These are phyloP conservation scores for Pseudotsuga menziesii DNA, from an alignment of 75 land plant genomes.

Conservation along the genomic window DNA sequence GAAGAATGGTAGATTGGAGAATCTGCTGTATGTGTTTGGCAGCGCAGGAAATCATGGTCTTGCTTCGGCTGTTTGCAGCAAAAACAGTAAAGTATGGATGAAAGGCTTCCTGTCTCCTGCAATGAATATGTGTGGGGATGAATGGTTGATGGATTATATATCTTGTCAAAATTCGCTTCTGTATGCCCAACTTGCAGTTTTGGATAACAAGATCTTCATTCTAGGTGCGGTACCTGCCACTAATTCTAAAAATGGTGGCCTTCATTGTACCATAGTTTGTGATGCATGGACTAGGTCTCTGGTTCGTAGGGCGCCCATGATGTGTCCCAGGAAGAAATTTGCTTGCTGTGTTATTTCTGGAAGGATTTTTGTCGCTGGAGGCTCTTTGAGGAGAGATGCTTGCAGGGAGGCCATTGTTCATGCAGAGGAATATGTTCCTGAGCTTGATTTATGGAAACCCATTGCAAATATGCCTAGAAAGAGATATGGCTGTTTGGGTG, in stretches of 20 bases:
- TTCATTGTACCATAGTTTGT: conserved; percentile 46
- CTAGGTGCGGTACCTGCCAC: conserved; percentile 32
- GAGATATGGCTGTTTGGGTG: conserved; percentile 90
- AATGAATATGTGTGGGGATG: neutral
- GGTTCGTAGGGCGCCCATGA: conserved; percentile 43
- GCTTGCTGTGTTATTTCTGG: conserved; percentile 63
- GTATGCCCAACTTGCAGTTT: conserved; percentile 50
- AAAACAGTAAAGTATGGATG: conserved; percentile 27
- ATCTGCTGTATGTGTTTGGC: conserved; percentile 35
- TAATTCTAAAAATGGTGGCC: conserved; percentile 3
- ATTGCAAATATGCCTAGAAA: conserved; percentile 54
- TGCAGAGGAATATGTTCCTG: conserved; percentile 80
- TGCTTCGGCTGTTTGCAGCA: conserved; percentile 28
- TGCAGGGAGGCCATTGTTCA: conserved; percentile 35
- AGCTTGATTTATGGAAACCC: conserved; percentile 57
- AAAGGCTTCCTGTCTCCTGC: conserved; percentile 21
- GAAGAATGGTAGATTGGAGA: conserved; percentile 26
- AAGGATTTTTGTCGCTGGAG: conserved; percentile 77
- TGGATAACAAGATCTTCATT: conserved; percentile 55
- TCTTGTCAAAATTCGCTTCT: conserved; percentile 25
- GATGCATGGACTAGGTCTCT: conserved; percentile 65
- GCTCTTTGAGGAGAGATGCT: conserved; percentile 30
- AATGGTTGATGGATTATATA: conserved; percentile 7
- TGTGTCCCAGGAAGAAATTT: conserved; percentile 70
- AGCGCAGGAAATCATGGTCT: conserved; percentile 27